phyloP scores from a whole-genome alignment of 148 eudicot species.

The Chenopodium formosanum region DNA sequence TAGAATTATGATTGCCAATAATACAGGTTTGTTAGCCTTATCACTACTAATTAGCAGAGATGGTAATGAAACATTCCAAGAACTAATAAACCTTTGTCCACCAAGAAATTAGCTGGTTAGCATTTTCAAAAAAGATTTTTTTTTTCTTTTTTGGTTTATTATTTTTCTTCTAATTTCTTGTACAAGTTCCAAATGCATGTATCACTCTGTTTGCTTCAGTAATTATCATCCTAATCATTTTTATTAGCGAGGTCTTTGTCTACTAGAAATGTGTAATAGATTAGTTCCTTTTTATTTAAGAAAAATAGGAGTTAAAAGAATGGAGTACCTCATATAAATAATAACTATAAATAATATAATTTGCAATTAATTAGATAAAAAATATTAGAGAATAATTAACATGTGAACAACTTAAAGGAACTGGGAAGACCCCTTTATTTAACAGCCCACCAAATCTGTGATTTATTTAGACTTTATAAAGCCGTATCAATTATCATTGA shows the following conservation, averaged over 20 bases:
- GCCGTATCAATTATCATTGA: too few species aligned
- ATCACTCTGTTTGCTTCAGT: background rate
- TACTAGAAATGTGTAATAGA: background rate
- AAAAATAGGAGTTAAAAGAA: too few species aligned
- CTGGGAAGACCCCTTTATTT: too few species aligned
- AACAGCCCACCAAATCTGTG: too few species aligned
- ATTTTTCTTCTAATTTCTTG: background rate
- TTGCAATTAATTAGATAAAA: too few species aligned
- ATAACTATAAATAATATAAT: too few species aligned
- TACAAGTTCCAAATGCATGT: too few species aligned
- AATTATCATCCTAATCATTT: background rate
- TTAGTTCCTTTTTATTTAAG: too few species aligned
- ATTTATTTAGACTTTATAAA: too few species aligned
- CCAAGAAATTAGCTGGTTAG: constrained; percentile 12
- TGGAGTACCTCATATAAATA: too few species aligned
- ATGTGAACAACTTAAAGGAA: too few species aligned
- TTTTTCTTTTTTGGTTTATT: background rate
- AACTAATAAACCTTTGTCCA: background rate
- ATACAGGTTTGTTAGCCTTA: background rate
- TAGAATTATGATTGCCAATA: constrained; percentile 20
- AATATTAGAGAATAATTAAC: too few species aligned
- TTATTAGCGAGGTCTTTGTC: background rate
- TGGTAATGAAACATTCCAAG: constrained; percentile 7
- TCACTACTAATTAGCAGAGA: background rate
- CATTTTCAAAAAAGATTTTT: background rate